Evolutionary conservation across 2,329 filamentous ascomycete species (phyloP), one percentile per base, ranked within the genome.

Genomic region (Ceratocystis colombiana): DNA sequence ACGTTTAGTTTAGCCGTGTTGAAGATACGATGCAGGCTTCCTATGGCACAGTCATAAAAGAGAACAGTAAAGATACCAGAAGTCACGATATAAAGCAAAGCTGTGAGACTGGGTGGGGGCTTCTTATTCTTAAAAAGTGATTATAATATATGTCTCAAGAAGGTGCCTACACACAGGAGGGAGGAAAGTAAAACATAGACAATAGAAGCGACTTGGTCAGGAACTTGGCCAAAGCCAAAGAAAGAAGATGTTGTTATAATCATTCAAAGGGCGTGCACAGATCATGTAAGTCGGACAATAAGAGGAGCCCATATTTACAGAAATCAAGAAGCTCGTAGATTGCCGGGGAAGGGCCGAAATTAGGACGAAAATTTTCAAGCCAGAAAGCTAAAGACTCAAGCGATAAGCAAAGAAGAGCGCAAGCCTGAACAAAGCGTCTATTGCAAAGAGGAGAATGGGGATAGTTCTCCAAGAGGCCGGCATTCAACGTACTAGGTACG

Each of bases 281-380:
- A 59, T 59, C 55, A 59, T 59, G 55, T 59, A 59, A 59, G 55
- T 37, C 55, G 15, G 33, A 37, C 55, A 59, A 37, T 59, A 59
- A 59, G 55, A 59, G 55, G 55, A 59, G 55, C 15, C 48, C 10
- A 59, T 59, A 59, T 59, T 59, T 10, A 33, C 28, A 59, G 28
- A 59, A 59, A 33, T 12, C 53, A 10, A 59, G 28, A 59, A 15
- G 25, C 28, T n/a, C 55, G 17, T 59, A 59, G 55, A 59, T n/a
- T 37, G 55, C 55, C 55, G 55, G 55, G 55, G 25, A 59, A 59
- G 55, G 55, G 55, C 55, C 55, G 55, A 59, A 59, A 59, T 59
- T 59, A 59, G 55, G 55, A 59, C 55, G 25, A 59, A 59, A 59
- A 37, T 59, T 59, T 59, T 59, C 55, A 59, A 59, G 12, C 8